Conservation (phyloP, 495 filamentous ascomycete species). For the Talaromyces borbonicus region DNA sequence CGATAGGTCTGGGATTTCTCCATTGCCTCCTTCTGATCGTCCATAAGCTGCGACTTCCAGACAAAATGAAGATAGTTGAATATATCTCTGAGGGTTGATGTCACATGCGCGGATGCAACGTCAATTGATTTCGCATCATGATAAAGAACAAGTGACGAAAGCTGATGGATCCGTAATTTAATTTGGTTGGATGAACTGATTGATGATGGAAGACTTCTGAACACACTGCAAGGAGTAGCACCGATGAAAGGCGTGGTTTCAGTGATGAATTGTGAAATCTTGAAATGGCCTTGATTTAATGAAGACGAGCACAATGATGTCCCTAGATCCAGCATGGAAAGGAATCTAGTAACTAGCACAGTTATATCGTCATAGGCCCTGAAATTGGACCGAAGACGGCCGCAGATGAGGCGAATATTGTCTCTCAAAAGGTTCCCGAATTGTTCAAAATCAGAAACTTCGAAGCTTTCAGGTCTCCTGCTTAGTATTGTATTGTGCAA, state of each 20-base stretch:
- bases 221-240: constrained; percentile 26
- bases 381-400: constrained; percentile 55
- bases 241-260: constrained; percentile 55
- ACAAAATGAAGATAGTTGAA: constrained; percentile 62
- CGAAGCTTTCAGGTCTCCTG: constrained; percentile 39
- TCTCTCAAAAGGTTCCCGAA: constrained; percentile 49
- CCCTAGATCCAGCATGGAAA: constrained; percentile 71
- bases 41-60: constrained; percentile 64
- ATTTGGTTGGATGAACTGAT: constrained; percentile 23
- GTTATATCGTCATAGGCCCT: constrained; percentile 77
- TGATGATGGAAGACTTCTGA: too few relatives aligned
- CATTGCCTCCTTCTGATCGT: constrained; percentile 63
- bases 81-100: constrained; percentile 31
- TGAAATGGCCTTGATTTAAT: neutral
- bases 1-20: constrained; percentile 67
- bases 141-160: constrained; percentile 27
- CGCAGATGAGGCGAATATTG: constrained; percentile 61
- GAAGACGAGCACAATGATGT: constrained; percentile 45
- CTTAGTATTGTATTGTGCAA: constrained; percentile 56
- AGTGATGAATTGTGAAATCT: constrained; percentile 24
- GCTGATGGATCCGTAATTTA: constrained; percentile 36
- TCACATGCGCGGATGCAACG: constrained; percentile 18
- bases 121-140: constrained; percentile 26
- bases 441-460: constrained; percentile 18
- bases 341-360: constrained; percentile 65